These are phyloP conservation scores for Plenodomus biglobosus DNA, from an alignment of 2,329 filamentous ascomycete genomes.

Conservation along the genomic window DNA sequence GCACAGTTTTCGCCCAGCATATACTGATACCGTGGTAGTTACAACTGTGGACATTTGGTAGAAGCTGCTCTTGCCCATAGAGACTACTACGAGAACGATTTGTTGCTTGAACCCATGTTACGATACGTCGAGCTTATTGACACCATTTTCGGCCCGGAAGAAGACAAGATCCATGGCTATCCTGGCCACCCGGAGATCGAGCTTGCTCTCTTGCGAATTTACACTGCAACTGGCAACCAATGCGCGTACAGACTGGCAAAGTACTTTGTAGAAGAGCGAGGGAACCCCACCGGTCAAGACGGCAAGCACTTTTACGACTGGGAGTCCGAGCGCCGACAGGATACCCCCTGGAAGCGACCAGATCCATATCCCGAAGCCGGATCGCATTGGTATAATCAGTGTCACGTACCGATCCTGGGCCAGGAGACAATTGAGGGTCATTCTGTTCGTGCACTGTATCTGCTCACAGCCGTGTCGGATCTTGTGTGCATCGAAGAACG, in stretches of 20 bases:
- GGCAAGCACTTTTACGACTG: conserved; percentile 58
- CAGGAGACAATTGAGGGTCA: conserved; percentile 61
- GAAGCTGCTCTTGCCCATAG: conserved; percentile 44
- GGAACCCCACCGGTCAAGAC: conserved; percentile 54
- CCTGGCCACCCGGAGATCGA: conserved; percentile 62
- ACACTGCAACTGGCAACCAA: conserved; percentile 44
- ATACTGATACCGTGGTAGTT: conserved; percentile 19
- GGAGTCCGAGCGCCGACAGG: conserved; percentile 56
- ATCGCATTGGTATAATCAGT: conserved; percentile 57
- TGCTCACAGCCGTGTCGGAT: conserved; percentile 61
- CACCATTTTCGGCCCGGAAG: conserved; percentile 54
- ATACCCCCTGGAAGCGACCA: conserved; percentile 52
- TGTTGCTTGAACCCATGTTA: conserved; percentile 55
- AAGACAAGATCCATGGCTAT: conserved; percentile 58
- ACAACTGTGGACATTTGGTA: conserved; percentile 62
- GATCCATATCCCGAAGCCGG: conserved; percentile 50
- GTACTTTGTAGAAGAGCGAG: conserved; percentile 62
- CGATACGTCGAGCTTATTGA: conserved; percentile 59
- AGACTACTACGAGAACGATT: conserved; percentile 55
- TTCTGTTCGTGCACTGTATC: conserved; percentile 62
- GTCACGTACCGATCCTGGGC: conserved; percentile 57
- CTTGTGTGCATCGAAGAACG: conserved; percentile 38
- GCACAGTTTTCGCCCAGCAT: too few species aligned
- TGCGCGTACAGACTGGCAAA: conserved; percentile 52
- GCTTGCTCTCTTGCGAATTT: conserved; percentile 52